Evolutionary conservation across 2,329 filamentous ascomycete species (phyloP), one percentile per base, ranked within the genome.

Genomic region (Exophiala lecanii-corni): DNA sequence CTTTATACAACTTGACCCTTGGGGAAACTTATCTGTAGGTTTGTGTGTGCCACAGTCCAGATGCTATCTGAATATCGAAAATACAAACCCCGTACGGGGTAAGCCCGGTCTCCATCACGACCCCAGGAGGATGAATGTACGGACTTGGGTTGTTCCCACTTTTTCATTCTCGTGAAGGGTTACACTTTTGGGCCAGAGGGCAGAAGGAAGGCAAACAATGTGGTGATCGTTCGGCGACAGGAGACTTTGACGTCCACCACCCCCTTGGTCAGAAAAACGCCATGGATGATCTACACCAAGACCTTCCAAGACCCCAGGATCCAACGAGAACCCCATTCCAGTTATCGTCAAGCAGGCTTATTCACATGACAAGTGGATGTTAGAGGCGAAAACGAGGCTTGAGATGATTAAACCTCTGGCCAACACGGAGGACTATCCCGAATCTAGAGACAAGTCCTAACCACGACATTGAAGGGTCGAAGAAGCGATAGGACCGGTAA

Each of bases 161-260:
- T 35, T 26, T 26, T n/a, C 6, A 20, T 35, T 35, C 33, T 35
- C 33, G 33, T 35, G 33, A 17, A 18, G 19, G 33, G 33, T 35
- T 35, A 35, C 33, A 35, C 33, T 35, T 17, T 26, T n/a, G n/a
- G n/a, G n/a, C n/a, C n/a, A n/a, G n/a, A n/a, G n/a, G n/a, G n/a
- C n/a, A n/a, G n/a, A n/a, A n/a, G n/a, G n/a, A n/a, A n/a, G n/a
- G n/a, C n/a, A n/a, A n/a, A n/a, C n/a, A n/a, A n/a, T n/a, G n/a
- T n/a, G n/a, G n/a, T n/a, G n/a, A n/a, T n/a, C n/a, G n/a, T n/a
- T n/a, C n/a, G n/a, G n/a, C n/a, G n/a, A n/a, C n/a, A n/a, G n/a
- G n/a, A n/a, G n/a, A n/a, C n/a, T n/a, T n/a, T n/a, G n/a, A n/a
- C n/a, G n/a, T n/a, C n/a, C n/a, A n/a, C n/a, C n/a, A n/a, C n/a